Conservation (phyloP, 2,329 filamentous ascomycete genomes). For the Cladophialophora immunda region DNA sequence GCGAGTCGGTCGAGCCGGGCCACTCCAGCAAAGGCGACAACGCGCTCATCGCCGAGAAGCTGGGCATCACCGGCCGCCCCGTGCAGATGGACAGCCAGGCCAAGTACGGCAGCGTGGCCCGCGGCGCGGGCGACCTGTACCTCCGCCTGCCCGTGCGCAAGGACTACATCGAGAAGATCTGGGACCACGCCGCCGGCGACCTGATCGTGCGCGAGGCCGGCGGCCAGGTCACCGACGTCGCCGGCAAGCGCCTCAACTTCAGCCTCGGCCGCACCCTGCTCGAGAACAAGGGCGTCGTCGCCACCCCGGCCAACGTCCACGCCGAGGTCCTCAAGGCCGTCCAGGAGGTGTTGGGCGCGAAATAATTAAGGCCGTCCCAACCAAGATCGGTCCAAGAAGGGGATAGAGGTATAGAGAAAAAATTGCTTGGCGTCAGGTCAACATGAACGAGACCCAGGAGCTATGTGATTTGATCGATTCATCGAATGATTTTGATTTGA, state of each 20-base stretch:
- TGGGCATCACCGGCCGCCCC: constrained; percentile 87
- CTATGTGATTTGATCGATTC: background rate
- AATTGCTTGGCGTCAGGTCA: background rate
- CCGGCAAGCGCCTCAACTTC: constrained; percentile 87
- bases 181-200: constrained; percentile 97
- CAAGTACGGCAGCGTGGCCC: constrained; percentile 94
- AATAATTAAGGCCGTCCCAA: constrained; percentile 42
- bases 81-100: constrained; percentile 98
- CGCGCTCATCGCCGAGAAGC: constrained; percentile 79
- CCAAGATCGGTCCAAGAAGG: background rate
- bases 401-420: constrained; percentile 3
- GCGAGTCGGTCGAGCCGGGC: constrained; percentile 92
- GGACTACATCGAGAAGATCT: constrained; percentile 98
- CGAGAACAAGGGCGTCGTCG: constrained; percentile 93
- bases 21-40: constrained; percentile 92
- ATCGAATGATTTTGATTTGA: background rate
- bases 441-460: background rate
- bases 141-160: constrained; percentile 84
- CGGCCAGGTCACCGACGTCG: constrained; percentile 87
- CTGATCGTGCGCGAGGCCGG: constrained; percentile 94
- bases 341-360: constrained; percentile 73
- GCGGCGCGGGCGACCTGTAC: constrained; percentile 94
- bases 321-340: constrained; percentile 80
- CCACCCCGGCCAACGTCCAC: constrained; percentile 81
- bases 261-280: constrained; percentile 82